A percentile compares a stretch with the other conserved stretches of the same genome.
These are phyloP conservation scores for Fibroporia radiculosa DNA, from an alignment of 768 basidiomycete genomes.

Conservation along the genomic window DNA sequence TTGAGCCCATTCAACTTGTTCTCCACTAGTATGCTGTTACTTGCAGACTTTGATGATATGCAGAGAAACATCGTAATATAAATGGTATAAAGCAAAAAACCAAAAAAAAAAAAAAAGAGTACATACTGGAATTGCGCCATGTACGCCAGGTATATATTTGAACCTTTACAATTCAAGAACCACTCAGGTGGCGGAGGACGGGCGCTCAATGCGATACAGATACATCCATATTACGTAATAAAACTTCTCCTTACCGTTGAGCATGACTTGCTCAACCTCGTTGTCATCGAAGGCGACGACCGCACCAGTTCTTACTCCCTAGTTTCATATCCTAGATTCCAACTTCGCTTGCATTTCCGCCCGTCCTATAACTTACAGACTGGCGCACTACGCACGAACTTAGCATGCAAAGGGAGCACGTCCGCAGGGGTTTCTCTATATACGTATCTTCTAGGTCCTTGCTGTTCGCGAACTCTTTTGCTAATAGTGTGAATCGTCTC, in stretches of 20 bases:
- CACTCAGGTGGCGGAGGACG: too few relatives aligned
- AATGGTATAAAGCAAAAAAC: too few relatives aligned
- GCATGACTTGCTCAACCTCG: conserved; percentile 10
- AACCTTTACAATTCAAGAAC: too few relatives aligned
- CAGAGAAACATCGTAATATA: too few relatives aligned
- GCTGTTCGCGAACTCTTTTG: conserved; percentile 15
- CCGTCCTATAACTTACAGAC: too few relatives aligned
- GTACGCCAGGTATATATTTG: too few relatives aligned
- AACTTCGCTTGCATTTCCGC: conserved; percentile 5
- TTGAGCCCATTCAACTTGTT: too few relatives aligned
- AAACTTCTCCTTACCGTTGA: conserved; percentile 8
- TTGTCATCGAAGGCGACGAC: background rate
- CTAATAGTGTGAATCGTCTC: conserved; percentile 46
- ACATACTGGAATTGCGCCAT: too few relatives aligned
- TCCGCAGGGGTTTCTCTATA: conserved; percentile 82
- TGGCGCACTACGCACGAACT: too few relatives aligned
- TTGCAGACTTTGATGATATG: too few relatives aligned
- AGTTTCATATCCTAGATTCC: background rate
- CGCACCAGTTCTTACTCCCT: background rate
- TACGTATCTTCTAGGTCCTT: conserved; percentile 52
- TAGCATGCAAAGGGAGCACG: conserved; percentile 68
- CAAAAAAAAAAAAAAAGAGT: too few relatives aligned
- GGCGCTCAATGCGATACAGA: conserved; percentile 2
- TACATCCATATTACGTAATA: conserved; percentile 11
- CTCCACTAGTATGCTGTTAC: too few relatives aligned